A percentile compares a stretch with the other conserved stretches of the same genome.
phyloP scores from a whole-genome alignment of 202 grass and related monocot genomes.

The Dendrocalamus latiflorus region DNA sequence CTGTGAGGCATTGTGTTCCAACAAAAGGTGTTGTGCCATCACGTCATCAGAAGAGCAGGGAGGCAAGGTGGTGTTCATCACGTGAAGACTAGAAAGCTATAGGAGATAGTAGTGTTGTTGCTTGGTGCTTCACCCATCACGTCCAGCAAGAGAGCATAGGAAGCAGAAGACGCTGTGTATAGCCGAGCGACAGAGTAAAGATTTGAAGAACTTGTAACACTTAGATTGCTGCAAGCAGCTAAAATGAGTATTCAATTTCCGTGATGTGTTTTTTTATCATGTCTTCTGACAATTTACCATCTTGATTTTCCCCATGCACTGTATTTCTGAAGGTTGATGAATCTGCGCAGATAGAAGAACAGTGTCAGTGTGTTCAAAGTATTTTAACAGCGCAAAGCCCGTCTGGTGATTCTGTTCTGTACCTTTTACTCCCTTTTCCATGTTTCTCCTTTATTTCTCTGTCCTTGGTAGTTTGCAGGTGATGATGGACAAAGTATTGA shows the following conservation, averaged over 20 bases:
- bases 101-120: too few species aligned
- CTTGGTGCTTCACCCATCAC: too few species aligned
- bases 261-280: background rate
- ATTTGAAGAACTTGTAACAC: background rate
- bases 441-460: background rate
- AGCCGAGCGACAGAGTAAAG: too few species aligned
- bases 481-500: constrained; percentile 72
- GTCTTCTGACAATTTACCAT: background rate
- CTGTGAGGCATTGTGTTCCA: too few species aligned
- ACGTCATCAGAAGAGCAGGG: too few species aligned
- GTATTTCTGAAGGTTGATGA: background rate
- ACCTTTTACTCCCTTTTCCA: background rate
- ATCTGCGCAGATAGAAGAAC: background rate
- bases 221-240: background rate
- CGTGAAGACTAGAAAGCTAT: too few species aligned
- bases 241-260: background rate
- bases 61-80: too few species aligned
- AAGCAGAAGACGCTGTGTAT: too few species aligned
- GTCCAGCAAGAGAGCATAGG: too few species aligned
- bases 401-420: constrained; percentile 1
- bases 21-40: too few species aligned
- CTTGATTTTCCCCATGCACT: background rate
- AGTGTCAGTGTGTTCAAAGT: background rate
- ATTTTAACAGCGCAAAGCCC: background rate
- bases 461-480: constrained; percentile 34